Evolutionary conservation across 2,329 filamentous ascomycete genomes (phyloP), one percentile per base, ranked within the genome.

Genomic region (Pezicula rhizophila): DNA sequence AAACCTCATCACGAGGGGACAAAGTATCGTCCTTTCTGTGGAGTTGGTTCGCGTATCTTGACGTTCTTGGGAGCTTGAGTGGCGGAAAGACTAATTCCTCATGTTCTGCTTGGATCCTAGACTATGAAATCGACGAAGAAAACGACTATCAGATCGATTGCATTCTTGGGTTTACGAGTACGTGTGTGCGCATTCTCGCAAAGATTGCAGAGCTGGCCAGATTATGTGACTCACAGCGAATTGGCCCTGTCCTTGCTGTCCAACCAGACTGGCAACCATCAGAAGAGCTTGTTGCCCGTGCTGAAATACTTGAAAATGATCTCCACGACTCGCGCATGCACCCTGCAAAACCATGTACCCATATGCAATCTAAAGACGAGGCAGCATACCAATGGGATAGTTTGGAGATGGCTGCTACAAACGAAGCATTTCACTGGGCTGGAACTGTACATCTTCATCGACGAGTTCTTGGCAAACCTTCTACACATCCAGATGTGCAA

Each of bases 41-140:
- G 56, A 81, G 86, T 50, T 95, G 89, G 89, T 85, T 93, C 55
- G 85, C 85, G 2, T 93, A 93, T 66, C 76, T 95, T 17, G 88
- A 93, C 60, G 82, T 93, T 1, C 71, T 93, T 48, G 89, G 87
- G 20, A 83, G 80, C 38, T 71, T 95, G 23, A 83, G 71, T 47
- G 86, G 85, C 14, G 77, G 78, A 8, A 71, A 49, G 35, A 46
- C 48, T 18, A 57, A 57, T 28, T 52, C 53, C 17, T 52, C 54
- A 31, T 56, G 53, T 18, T 56, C 60, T 1, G 51, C 53, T 25
- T 63, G 61, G 56, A 56, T 59, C 11, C 43, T 60, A 23, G 76
- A 79, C 51, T 75, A 76, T 49, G 72, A 73, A 4, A 61, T 69
- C 4, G 73, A 78, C 31, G 72, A 75, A 40, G 77, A 80, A 47